Conservation (phyloP, 441 rosid species). For the Euphorbia corollata region DNA sequence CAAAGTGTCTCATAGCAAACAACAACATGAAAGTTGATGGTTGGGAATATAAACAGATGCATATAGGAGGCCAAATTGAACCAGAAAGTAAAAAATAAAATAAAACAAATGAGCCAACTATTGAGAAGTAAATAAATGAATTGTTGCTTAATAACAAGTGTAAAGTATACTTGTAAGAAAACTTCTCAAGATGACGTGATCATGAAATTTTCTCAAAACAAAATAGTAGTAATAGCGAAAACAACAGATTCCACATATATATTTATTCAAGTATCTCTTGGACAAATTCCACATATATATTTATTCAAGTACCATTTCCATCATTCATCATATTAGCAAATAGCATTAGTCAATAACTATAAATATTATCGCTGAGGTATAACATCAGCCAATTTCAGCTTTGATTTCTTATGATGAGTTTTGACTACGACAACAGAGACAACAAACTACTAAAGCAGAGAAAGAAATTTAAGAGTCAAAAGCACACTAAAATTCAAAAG, state of each 20-base stretch:
- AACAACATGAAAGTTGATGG: too few species aligned
- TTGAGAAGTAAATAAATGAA: too few species aligned
- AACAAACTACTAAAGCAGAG: not conserved
- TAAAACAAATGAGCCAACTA: too few species aligned
- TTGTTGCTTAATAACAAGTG: not conserved
- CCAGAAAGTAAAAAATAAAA: not conserved
- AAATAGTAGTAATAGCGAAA: not conserved
- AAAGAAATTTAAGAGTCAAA: not conserved
- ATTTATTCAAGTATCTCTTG: not conserved
- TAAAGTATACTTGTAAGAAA: not conserved
- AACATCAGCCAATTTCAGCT: not conserved
- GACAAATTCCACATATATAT: not conserved
- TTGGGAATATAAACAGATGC: not conserved
- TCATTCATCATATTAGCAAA: not conserved
- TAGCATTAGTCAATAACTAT: not conserved
- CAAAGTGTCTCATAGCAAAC: not conserved
- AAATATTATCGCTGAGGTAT: not conserved
- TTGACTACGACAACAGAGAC: not conserved
- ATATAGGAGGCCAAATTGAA: not conserved
- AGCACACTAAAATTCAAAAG: not conserved
- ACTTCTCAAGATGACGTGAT: not conserved
- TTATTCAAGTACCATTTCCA: not conserved
- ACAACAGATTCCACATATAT: not conserved
- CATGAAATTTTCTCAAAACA: not conserved
- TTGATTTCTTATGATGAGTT: not conserved